phyloP scores from a whole-genome alignment of 169 alveolate genomes.

The Plasmodium yoelii region DNA sequence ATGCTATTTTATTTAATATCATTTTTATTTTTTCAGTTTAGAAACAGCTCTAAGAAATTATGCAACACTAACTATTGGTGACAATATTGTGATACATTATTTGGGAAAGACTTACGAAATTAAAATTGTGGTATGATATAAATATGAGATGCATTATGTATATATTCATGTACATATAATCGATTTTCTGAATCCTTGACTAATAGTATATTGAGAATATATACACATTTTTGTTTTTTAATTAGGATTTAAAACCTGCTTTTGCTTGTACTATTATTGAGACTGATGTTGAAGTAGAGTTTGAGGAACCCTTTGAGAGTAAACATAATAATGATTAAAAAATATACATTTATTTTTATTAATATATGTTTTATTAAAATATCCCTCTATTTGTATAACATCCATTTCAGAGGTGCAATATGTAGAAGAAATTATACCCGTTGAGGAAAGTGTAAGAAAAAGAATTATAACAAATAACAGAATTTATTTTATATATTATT shows the following conservation, averaged over 20 bases:
- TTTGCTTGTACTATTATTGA: conserved; percentile 94
- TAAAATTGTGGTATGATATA: conserved; percentile 87
- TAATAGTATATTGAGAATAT: background rate
- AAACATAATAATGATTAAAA: conserved; percentile 3
- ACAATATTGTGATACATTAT: conserved; percentile 91
- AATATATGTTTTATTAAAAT: background rate
- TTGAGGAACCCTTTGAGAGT: conserved; percentile 80
- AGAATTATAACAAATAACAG: conserved; percentile 5
- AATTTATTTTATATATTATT: background rate
- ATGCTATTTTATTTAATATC: background rate
- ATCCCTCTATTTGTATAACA: background rate
- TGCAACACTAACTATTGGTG: conserved; percentile 94
- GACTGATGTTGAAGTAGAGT: conserved; percentile 96
- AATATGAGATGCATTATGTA: background rate
- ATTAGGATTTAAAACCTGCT: conserved; percentile 90
- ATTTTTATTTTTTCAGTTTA: conserved; percentile 67
- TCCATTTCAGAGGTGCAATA: conserved; percentile 46
- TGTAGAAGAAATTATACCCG: conserved; percentile 45
- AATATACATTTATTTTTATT: background rate
- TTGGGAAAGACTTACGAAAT: conserved; percentile 90
- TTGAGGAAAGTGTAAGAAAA: conserved; percentile 67
- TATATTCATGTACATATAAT: background rate
- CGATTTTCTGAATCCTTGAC: background rate
- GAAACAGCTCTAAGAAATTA: conserved; percentile 94
- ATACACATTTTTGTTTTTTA: background rate